Percentiles rank a stretch among this genome's conserved stretches.
Evolutionary conservation across 2,329 filamentous ascomycete species (phyloP).

Genomic region (Geosmithia flava): DNA sequence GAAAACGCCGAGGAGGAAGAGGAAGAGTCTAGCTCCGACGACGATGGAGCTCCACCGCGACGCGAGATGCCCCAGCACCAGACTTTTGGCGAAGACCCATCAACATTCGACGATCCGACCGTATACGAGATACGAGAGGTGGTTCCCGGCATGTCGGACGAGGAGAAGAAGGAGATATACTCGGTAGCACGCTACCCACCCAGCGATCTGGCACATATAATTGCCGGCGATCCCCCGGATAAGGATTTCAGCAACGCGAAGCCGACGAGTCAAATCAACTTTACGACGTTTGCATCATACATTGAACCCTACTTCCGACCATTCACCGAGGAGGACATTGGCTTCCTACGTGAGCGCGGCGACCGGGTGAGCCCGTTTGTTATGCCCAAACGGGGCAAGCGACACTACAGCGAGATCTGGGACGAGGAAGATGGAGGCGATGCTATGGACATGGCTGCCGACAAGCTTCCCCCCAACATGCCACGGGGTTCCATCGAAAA

Average conservation of each 20-base stretch:
- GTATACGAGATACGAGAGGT: conserved; percentile 83
- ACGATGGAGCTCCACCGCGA: conserved; percentile 47
- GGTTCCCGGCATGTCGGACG: conserved; percentile 62
- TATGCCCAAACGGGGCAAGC: conserved; percentile 73
- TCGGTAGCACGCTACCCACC: conserved; percentile 76
- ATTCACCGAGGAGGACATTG: conserved; percentile 85
- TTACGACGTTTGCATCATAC: conserved; percentile 84
- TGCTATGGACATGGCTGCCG: conserved; percentile 55
- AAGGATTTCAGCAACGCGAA: conserved; percentile 94
- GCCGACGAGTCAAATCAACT: conserved; percentile 86
- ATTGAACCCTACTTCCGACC: conserved; percentile 84
- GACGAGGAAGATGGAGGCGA: conserved; percentile 82
- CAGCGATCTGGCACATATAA: conserved; percentile 70
- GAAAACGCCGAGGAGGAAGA: conserved; percentile 25
- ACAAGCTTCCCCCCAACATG: conserved; percentile 66
- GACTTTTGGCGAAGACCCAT: conserved; percentile 85
- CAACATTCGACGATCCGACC: conserved; percentile 82
- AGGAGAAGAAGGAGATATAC: conserved; percentile 80
- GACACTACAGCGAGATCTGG: conserved; percentile 84
- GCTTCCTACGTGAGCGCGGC: conserved; percentile 81
- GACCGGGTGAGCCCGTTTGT: conserved; percentile 75
- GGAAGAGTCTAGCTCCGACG: conserved; percentile 41
- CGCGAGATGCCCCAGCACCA: conserved; percentile 64
- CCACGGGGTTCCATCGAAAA: conserved; percentile 76
- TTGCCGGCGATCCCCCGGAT: conserved; percentile 81